phyloP scores from a whole-genome alignment of 768 basidiomycete species.

The Leccinum incarnatum region DNA sequence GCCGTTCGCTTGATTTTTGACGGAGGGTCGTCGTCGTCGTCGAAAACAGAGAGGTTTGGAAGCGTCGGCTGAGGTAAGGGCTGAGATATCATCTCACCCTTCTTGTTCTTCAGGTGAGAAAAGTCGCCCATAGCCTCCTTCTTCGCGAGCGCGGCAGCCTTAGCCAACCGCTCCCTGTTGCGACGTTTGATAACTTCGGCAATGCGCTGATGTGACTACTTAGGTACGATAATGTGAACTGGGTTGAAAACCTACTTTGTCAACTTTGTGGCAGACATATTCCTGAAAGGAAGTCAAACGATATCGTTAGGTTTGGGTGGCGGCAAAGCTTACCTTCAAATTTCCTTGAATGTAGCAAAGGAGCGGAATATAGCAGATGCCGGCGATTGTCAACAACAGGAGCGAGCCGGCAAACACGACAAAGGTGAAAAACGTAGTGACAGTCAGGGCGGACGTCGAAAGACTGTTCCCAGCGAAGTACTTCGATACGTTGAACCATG shows the following conservation, averaged over 20 bases:
- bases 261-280: constrained; percentile 98
- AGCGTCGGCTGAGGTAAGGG: constrained; percentile 92
- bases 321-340: constrained; percentile 62
- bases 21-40: constrained; percentile 54
- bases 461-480: constrained; percentile 78
- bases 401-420: constrained; percentile 83
- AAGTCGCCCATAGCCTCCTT: constrained; percentile 91
- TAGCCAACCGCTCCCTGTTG: constrained; percentile 79
- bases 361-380: constrained; percentile 88
- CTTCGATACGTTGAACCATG: constrained; percentile 69
- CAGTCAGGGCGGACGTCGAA: constrained; percentile 79
- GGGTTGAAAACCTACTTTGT: constrained; percentile 63
- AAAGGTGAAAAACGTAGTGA: constrained; percentile 89
- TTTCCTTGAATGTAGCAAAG: constrained; percentile 96
- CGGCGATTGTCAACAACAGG: constrained; percentile 78
- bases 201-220: constrained; percentile 63
- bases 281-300: constrained; percentile 48
- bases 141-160: constrained; percentile 78
- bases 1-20: constrained; percentile 56
- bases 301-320: not conserved
- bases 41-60: constrained; percentile 86
- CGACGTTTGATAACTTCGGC: constrained; percentile 89
- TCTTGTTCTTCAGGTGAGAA: constrained; percentile 91
- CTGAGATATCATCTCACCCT: constrained; percentile 76
- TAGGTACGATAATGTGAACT: constrained; percentile 9